Conservation (phyloP, 306 rosid species). For the Calophaca sinica region DNA sequence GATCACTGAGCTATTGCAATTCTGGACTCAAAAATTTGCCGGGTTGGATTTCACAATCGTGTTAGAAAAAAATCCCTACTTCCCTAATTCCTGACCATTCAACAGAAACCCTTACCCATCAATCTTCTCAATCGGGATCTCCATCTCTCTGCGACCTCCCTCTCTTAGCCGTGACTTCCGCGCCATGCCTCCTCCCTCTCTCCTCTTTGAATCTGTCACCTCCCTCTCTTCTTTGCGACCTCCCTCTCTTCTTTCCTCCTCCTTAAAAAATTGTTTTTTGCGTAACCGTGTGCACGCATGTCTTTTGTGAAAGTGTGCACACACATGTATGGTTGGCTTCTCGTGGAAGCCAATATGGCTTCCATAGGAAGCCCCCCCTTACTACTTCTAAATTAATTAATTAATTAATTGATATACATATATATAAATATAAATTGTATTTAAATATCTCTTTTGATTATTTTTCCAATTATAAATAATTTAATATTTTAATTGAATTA, state of each 20-base stretch:
- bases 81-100: background rate
- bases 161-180: background rate
- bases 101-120: background rate
- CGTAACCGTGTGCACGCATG: background rate
- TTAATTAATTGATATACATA: background rate
- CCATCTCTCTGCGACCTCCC: background rate
- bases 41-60: background rate
- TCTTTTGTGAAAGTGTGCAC: no score
- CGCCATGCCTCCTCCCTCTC: background rate
- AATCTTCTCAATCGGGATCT: background rate
- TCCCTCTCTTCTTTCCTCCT: background rate
- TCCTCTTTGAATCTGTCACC: constrained; percentile 2
- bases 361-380: no score
- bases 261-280: background rate
- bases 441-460: background rate
- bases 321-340: background rate
- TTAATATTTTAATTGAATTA: no score
- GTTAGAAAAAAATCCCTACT: background rate
- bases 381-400: background rate
- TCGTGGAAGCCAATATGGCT: background rate
- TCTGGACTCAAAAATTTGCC: background rate
- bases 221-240: background rate
- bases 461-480: no score
- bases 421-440: background rate
- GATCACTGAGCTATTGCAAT: background rate